These are phyloP conservation scores for Emmonsiellopsis sp. DNA, from an alignment of 2,329 filamentous ascomycete genomes.

Conservation along the genomic window DNA sequence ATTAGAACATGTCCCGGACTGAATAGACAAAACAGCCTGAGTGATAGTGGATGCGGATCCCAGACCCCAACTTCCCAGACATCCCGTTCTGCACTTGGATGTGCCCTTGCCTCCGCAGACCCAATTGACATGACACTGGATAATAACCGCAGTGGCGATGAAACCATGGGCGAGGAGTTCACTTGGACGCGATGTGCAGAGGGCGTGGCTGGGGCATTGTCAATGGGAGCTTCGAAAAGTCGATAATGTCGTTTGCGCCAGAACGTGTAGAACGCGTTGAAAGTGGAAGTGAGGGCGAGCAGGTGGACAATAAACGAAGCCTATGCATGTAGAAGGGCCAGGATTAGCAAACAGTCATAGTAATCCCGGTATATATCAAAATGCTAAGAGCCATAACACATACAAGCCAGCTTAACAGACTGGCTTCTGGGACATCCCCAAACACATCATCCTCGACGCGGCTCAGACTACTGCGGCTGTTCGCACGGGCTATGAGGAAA, in stretches of 20 bases:
- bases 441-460: conserved; percentile 71
- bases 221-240: conserved; percentile 79
- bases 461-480: conserved; percentile 46
- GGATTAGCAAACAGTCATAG: conserved; percentile 9
- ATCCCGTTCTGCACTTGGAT: conserved; percentile 65
- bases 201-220: conserved; percentile 64
- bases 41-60: conserved; percentile 78
- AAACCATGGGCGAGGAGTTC: conserved; percentile 67
- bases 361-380: conserved; percentile 4
- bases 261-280: conserved; percentile 76
- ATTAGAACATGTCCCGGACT: conserved; percentile 88
- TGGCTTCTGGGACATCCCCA: conserved; percentile 53
- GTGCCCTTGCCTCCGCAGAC: conserved; percentile 70
- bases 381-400: conserved; percentile 18
- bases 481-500: conserved; percentile 75
- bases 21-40: conserved; percentile 81
- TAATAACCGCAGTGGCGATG: conserved; percentile 70
- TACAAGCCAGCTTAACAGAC: conserved; percentile 61
- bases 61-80: conserved; percentile 93
- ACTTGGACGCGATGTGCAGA: conserved; percentile 84
- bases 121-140: conserved; percentile 57
- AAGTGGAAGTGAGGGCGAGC: conserved; percentile 55
- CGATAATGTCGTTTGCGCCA: conserved; percentile 76
- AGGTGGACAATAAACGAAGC: conserved; percentile 61
- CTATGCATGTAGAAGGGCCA: conserved; percentile 31